These are phyloP conservation scores for Salvia splendens DNA, from an alignment of 257 asterid species.

Conservation along the genomic window DNA sequence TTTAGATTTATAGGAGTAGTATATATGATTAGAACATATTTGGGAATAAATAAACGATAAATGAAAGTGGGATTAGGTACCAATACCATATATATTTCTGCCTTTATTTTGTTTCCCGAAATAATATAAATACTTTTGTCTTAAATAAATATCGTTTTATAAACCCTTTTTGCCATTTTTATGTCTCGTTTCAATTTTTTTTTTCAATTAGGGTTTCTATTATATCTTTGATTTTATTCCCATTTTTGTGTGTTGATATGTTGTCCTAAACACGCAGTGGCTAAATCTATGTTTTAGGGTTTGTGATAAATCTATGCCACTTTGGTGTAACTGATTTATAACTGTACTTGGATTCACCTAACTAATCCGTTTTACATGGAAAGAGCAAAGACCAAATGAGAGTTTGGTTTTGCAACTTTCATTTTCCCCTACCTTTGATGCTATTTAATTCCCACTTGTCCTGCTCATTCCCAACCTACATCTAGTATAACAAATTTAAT, in stretches of 20 bases:
- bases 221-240: no score
- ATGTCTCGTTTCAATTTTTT: background rate
- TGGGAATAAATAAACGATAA: background rate
- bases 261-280: slow-evolving; percentile 25
- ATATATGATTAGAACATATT: no score
- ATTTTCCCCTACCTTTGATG: background rate
- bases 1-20: no score
- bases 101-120: background rate
- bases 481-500: background rate
- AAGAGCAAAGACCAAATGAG: slow-evolving; percentile 32
- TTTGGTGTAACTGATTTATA: slow-evolving; percentile 32
- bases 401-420: slow-evolving; percentile 13
- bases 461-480: background rate
- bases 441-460: background rate
- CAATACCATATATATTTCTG: background rate
- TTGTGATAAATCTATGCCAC: slow-evolving; percentile 25
- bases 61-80: slow-evolving; percentile 3
- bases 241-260: background rate
- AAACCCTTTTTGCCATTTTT: background rate
- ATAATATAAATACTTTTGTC: slow-evolving; percentile 8
- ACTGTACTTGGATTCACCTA: slow-evolving; percentile 32
- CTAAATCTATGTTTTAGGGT: slow-evolving; percentile 12
- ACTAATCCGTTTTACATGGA: slow-evolving; percentile 33
- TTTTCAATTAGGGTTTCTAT: slow-evolving; percentile 4
- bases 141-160: background rate